Evolutionary conservation across 2,329 filamentous ascomycete species (phyloP).

Genomic region (Clarireedia homoeocarpa): DNA sequence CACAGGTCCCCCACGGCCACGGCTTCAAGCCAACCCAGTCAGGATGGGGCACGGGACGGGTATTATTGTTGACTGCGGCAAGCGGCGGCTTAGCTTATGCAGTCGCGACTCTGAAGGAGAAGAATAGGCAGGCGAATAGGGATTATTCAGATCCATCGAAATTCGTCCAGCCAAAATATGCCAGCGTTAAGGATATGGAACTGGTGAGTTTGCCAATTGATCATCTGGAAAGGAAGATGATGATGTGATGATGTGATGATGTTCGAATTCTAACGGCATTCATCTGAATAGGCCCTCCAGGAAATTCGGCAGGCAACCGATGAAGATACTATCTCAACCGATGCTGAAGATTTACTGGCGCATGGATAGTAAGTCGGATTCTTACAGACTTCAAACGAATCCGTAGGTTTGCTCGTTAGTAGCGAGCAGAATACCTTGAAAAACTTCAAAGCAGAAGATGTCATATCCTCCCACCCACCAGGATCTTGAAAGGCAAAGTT

Average conservation of each 20-base stretch:
- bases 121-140: slow-evolving; percentile 7
- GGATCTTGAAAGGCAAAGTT: neutral
- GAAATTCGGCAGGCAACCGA: slow-evolving; percentile 45
- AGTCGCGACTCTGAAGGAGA: slow-evolving; percentile 12
- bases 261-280: neutral
- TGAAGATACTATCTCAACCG: slow-evolving; percentile 53
- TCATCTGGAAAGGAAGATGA: neutral
- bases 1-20: neutral
- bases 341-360: slow-evolving; percentile 51
- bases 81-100: slow-evolving; percentile 16
- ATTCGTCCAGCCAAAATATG: slow-evolving; percentile 34
- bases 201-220: slow-evolving; percentile 30
- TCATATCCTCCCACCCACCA: too few relatives aligned
- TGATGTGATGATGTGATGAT: neutral
- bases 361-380: slow-evolving; percentile 43
- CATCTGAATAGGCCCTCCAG: slow-evolving; percentile 39
- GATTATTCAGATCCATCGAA: slow-evolving; percentile 27
- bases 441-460: too few relatives aligned
- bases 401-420: neutral
- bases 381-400: neutral
- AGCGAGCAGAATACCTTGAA: neutral
- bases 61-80: slow-evolving; percentile 20
- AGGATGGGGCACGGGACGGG: slow-evolving; percentile 20
- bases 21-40: neutral
- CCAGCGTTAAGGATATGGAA: slow-evolving; percentile 42